Conservation (phyloP, 2,329 filamentous ascomycete species). For the Cadophora malorum region DNA sequence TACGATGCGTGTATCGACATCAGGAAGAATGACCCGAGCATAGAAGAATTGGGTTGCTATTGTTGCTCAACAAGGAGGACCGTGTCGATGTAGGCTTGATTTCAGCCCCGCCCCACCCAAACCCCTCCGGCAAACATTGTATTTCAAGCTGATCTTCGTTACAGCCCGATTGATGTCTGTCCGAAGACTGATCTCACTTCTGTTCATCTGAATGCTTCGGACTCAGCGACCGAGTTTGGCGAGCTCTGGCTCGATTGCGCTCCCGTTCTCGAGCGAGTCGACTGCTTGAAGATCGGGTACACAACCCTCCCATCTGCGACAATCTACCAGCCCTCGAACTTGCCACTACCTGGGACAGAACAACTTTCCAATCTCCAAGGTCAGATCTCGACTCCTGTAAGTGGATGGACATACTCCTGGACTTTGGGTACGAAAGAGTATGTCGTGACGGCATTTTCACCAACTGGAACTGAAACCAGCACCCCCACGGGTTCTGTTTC, state of each 20-base stretch:
- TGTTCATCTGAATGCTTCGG: neutral
- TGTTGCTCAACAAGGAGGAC: neutral
- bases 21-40: neutral
- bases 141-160: neutral
- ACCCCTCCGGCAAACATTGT: no score
- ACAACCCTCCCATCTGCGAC: neutral
- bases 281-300: neutral
- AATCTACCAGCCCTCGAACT: neutral
- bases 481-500: neutral
- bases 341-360: neutral
- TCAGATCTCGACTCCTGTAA: neutral
- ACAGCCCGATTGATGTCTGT: neutral
- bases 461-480: neutral
- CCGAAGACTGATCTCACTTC: neutral
- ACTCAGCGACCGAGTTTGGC: neutral
- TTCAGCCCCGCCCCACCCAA: no score
- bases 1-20: constrained; percentile 4
- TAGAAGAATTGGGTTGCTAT: neutral
- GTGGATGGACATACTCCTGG: neutral
- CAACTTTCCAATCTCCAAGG: neutral
- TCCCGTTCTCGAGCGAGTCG: neutral
- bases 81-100: neutral
- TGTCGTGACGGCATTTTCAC: neutral
- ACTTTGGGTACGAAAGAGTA: neutral
- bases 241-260: neutral